phyloP scores from a whole-genome alignment of 2,329 filamentous ascomycete genomes.

The Mycosphaerella sp. region DNA sequence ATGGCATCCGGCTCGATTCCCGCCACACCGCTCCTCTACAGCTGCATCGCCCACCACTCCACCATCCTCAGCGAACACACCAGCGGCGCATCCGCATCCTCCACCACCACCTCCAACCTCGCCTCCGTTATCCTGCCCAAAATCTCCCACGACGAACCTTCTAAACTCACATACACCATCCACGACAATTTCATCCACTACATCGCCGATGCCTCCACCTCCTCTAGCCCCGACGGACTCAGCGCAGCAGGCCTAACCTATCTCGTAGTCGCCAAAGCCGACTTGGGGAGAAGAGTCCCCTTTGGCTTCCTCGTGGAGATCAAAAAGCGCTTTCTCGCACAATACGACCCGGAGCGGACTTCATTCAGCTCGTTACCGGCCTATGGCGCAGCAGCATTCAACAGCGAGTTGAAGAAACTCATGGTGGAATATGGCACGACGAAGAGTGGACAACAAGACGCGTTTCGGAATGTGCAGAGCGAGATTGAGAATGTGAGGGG shows the following conservation, averaged over 20 bases:
- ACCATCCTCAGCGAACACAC: conserved; percentile 94
- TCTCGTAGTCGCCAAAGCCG: conserved; percentile 76
- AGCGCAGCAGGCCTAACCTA: conserved; percentile 74
- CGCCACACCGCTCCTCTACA: conserved; percentile 40
- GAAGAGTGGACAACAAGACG: conserved; percentile 67
- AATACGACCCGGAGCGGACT: conserved; percentile 59
- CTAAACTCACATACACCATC: conserved; percentile 85
- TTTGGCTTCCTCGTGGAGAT: conserved; percentile 91
- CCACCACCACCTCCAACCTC: conserved; percentile 72
- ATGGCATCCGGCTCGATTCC: conserved; percentile 35
- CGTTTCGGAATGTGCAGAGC: conserved; percentile 71
- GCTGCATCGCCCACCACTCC: conserved; percentile 87
- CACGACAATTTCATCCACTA: conserved; percentile 92
- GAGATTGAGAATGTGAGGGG: conserved; percentile 90
- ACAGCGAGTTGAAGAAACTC: conserved; percentile 65
- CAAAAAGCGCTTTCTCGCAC: conserved; percentile 74
- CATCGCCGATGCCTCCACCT: conserved; percentile 62
- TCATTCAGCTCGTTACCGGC: conserved; percentile 74
- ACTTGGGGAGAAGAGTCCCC: conserved; percentile 77
- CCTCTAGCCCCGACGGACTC: conserved; percentile 27
- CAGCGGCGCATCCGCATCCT: conserved; percentile 53
- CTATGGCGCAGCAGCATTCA: conserved; percentile 87
- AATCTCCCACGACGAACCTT: conserved; percentile 69
- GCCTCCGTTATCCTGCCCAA: conserved; percentile 93
- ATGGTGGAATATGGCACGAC: conserved; percentile 83